Base-by-base conservation (phyloP, 768 basidiomycete species). In the Auriscalpium vulgare region DNA sequence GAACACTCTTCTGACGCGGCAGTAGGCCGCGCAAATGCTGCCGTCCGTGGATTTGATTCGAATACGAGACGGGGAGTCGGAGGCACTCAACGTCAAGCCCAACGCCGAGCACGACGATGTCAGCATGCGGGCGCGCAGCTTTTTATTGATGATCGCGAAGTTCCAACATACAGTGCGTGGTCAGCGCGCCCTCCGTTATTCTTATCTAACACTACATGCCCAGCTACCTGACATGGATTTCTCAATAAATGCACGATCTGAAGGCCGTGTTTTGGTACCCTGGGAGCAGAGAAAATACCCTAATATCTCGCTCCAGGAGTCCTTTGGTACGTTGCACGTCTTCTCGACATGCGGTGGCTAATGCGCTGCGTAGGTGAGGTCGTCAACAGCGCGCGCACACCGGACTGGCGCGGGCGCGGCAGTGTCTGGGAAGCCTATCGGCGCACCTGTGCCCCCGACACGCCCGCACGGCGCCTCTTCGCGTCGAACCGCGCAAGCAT, bases 181-280 rank as follows among this genome's bases (percentile, higher is more conserved):
- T 37, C 29, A 29, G 29, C 29, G 29, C 7, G 4, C 7, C 29
- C 2, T 29, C 5, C 4, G 29, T 4, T 5, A 7, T 7, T 29
- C 29, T 29, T 34, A 23, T 17, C 10, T 17, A 19, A 10, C 53
- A 53, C 34, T 55, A 50, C 57, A 55, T 65, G 21, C 38, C 2
- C 66, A 93, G 84, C 78, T 98, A 4, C 95, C 95, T 11, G 85
- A 98, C 73, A 85, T 99, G 85, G 88, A 97, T 63, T 85, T 99
- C 61, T 83, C 97, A 0, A 83, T 99, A 71, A 98, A 97, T 63
- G 84, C 89, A 21, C 89, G 87, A 72, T 88, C 94, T 0, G 97
- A 98, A 72, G 91, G 95, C 10, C 85, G 97, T 14, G 83, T 99
- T 8, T 76, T 99, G 13, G 86, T 95, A 5, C 89, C 93, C 44